Conservation (phyloP, 306 rosid species). For the Cucurbita argyrosperma region DNA sequence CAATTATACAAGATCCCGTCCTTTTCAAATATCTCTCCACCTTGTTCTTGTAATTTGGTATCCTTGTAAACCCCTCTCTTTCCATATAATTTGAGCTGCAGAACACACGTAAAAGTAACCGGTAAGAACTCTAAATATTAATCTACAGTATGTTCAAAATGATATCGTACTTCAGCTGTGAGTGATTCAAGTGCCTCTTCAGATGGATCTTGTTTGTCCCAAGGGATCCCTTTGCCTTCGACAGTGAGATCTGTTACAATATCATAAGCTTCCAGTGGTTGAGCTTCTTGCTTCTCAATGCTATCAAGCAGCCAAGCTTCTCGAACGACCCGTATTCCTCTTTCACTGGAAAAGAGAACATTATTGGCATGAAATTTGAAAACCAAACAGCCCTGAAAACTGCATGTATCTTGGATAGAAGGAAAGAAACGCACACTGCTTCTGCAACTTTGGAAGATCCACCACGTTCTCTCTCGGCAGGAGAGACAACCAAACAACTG, state of each 20-base stretch:
- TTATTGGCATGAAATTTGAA: background rate
- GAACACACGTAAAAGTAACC: background rate
- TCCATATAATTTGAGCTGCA: constrained; percentile 77
- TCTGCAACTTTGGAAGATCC: constrained; percentile 57
- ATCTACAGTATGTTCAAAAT: background rate
- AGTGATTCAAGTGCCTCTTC: constrained; percentile 68
- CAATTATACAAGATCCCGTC: constrained; percentile 68
- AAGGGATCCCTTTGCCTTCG: constrained; percentile 57
- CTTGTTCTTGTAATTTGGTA: constrained; percentile 50
- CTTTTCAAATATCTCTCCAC: constrained; percentile 48
- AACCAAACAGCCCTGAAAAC: background rate
- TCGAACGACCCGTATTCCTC: constrained; percentile 48
- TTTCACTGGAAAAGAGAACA: constrained; percentile 31
- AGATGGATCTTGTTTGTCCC: constrained; percentile 66
- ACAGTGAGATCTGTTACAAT: constrained; percentile 57
- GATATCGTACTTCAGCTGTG: constrained; percentile 38
- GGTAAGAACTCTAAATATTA: background rate
- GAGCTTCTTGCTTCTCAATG: constrained; percentile 68
- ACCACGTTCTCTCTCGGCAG: constrained; percentile 51
- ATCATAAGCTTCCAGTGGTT: constrained; percentile 69
- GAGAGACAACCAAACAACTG: constrained; percentile 54
- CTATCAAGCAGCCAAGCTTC: constrained; percentile 61
- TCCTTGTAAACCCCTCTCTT: constrained; percentile 69
- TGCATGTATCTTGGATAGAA: background rate
- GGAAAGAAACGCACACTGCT: constrained; percentile 27